These are phyloP conservation scores for Microbotryomycetes sp. DNA, from an alignment of 1,284 basidiomycete genomes.

Conservation along the genomic window DNA sequence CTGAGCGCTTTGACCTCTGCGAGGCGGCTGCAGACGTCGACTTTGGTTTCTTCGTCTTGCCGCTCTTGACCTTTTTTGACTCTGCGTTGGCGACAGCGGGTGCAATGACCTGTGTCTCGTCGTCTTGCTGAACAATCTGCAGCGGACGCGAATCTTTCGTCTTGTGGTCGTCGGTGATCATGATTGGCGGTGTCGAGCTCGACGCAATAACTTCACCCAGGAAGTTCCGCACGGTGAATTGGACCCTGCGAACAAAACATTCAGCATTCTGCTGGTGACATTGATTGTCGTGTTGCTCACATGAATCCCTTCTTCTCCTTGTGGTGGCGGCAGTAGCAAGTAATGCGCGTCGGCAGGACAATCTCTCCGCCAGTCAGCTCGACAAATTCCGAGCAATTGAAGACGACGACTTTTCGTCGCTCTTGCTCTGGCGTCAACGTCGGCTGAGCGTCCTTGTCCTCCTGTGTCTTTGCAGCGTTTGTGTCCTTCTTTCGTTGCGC, in stretches of 20 bases:
- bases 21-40: neutral
- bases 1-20: slow-evolving; percentile 1
- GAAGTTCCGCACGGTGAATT: slow-evolving; percentile 78
- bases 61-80: slow-evolving; percentile 15
- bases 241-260: slow-evolving; percentile 51
- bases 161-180: slow-evolving; percentile 99
- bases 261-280: neutral
- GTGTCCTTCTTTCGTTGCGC: slow-evolving; percentile 76
- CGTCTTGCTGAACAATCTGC: slow-evolving; percentile 5
- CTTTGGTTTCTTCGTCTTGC: neutral
- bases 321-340: slow-evolving; percentile 98
- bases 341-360: slow-evolving; percentile 85
- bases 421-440: slow-evolving; percentile 36
- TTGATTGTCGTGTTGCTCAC: slow-evolving; percentile 38
- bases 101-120: slow-evolving; percentile 9
- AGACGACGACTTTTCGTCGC: slow-evolving; percentile 70
- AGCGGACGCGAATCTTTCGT: slow-evolving; percentile 49
- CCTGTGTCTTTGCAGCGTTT: slow-evolving; percentile 36
- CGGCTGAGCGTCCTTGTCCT: neutral
- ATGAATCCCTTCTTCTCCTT: slow-evolving; percentile 90
- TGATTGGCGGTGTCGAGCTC: slow-evolving; percentile 81
- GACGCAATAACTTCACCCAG: slow-evolving; percentile 73
- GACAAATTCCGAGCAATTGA: slow-evolving; percentile 88
- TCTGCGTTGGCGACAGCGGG: neutral
- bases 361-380: slow-evolving; percentile 83